Conservation (phyloP, 306 rosid species). For the Potentilla sterilis region DNA sequence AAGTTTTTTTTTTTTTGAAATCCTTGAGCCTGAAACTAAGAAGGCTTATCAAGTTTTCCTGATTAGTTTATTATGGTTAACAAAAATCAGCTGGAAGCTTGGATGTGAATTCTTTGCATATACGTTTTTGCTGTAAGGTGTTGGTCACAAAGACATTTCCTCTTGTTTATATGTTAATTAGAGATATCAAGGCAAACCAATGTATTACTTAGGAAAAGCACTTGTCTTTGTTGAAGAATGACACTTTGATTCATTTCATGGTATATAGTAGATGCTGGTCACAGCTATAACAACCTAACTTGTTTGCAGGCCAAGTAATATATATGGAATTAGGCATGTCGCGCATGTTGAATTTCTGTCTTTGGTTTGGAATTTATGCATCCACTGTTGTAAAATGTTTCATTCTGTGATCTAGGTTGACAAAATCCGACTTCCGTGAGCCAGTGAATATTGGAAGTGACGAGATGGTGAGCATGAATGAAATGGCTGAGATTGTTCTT, state of each 20-base stretch:
- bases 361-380: not conserved
- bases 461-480: slow-evolving; percentile 99
- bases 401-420: slow-evolving; percentile 49
- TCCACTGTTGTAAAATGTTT: slow-evolving; percentile 10
- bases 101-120: not conserved
- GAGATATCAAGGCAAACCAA: slow-evolving; percentile 9
- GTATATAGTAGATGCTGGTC: not conserved
- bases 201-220: not conserved
- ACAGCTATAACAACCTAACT: not conserved
- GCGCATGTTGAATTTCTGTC: not conserved
- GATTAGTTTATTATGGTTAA: not conserved
- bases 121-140: not conserved
- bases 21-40: not conserved
- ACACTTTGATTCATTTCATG: not conserved
- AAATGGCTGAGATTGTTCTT: slow-evolving; percentile 95
- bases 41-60: not conserved
- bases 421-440: slow-evolving; percentile 93
- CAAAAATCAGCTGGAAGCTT: not conserved
- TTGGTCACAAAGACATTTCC: not conserved
- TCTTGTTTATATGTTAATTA: not conserved
- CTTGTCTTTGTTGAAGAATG: not conserved
- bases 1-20: not conserved
- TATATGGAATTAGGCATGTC: not conserved
- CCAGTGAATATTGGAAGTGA: slow-evolving; percentile 98
- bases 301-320: not conserved